phyloP scores from a whole-genome alignment of 306 rosid species.

The Gleditsia sinensis region DNA sequence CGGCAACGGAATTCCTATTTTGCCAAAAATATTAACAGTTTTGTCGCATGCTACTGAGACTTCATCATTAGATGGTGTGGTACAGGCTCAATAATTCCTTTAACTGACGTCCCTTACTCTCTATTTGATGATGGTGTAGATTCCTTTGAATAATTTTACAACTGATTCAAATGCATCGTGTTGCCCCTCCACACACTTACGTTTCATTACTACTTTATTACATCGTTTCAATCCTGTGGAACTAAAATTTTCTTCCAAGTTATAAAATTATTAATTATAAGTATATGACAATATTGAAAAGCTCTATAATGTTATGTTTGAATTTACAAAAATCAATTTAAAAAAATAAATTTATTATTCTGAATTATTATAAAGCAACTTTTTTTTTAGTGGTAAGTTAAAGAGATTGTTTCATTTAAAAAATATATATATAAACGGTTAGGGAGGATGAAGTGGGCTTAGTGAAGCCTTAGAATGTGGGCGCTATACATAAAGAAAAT shows the following conservation, averaged over 20 bases:
- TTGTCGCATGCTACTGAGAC: not conserved
- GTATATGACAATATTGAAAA: too few species aligned
- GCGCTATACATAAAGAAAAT: too few species aligned
- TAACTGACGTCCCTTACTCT: not conserved
- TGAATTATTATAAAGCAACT: too few species aligned
- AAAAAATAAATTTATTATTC: too few species aligned
- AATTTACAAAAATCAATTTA: too few species aligned
- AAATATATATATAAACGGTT: too few species aligned
- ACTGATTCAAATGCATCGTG: not conserved
- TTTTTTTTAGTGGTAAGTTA: too few species aligned
- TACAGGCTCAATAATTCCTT: not conserved
- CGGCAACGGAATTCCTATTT: slow-evolving; percentile 2
- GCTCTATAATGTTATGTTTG: too few species aligned
- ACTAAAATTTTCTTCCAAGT: too few species aligned
- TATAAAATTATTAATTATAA: too few species aligned
- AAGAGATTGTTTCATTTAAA: too few species aligned
- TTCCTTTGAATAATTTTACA: not conserved
- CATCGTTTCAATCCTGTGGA: not conserved
- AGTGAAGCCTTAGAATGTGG: not conserved
- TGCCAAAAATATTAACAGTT: not conserved
- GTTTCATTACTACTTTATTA: not conserved
- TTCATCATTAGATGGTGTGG: not conserved
- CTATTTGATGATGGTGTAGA: not conserved
- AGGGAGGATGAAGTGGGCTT: not conserved
- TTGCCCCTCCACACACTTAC: not conserved